Evolutionary conservation across 164 flowering plant species (phyloP).

Genomic region (Aristolochia californica): DNA sequence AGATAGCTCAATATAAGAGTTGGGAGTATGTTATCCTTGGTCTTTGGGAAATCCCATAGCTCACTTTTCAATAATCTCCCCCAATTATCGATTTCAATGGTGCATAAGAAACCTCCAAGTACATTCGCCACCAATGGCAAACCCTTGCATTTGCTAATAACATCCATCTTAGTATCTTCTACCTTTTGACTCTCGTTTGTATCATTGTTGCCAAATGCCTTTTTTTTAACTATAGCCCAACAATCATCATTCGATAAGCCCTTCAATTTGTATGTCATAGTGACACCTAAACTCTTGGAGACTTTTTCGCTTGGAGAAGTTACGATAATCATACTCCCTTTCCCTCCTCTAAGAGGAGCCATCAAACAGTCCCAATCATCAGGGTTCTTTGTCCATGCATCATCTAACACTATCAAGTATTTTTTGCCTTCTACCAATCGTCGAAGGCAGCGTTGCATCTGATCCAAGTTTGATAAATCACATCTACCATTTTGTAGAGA

Average conservation of each 20-base stretch:
- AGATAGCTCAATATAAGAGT: slow-evolving; percentile 6
- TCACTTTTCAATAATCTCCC: slow-evolving; percentile 4
- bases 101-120: slow-evolving; percentile 7
- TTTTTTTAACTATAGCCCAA: slow-evolving; percentile 2
- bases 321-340: slow-evolving; percentile 5
- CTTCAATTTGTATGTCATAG: background rate
- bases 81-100: slow-evolving; percentile 8
- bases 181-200: background rate
- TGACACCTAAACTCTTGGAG: background rate
- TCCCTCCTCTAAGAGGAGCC: background rate
- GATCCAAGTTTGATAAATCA: background rate
- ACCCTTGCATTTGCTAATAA: slow-evolving; percentile 11
- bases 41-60: slow-evolving; percentile 12
- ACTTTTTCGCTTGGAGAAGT: slow-evolving; percentile 1
- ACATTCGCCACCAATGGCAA: slow-evolving; percentile 13
- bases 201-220: background rate
- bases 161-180: background rate
- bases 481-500: background rate
- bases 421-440: background rate
- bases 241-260: background rate
- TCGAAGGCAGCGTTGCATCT: background rate
- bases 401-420: slow-evolving; percentile 9
- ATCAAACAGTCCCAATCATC: background rate
- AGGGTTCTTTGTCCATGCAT: background rate
- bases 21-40: background rate